Base-by-base conservation (phyloP, 2,329 filamentous ascomycete species). In the Colletotrichum destructivum region DNA sequence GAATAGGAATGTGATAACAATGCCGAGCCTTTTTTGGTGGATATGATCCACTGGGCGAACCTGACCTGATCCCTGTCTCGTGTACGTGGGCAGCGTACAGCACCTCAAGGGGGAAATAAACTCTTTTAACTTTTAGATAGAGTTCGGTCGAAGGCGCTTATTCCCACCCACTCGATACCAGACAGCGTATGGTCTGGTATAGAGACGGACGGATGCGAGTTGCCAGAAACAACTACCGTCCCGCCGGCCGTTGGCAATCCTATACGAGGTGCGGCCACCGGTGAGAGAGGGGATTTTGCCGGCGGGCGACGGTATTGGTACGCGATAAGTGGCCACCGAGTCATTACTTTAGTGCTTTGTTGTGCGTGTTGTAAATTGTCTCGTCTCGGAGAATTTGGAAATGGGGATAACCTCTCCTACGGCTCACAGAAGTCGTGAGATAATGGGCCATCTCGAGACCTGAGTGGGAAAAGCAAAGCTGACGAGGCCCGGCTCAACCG, bases 71-170 rank as follows among this genome's bases (percentile, higher is more conserved):
- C 65, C 65, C 40, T 67, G 65, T 67, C 46, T 44, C 12, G 31
- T 38, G 31, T 21, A 31, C 60, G 21, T 51, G 26, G 35, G 11
- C 38, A 18, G 44, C 31, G 13, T 56, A 40, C 56, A 44, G 62
- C 16, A 16, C 46, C 42, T 66, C 3, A 23, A 52, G 12, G 23
- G 23, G 44, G 54, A 69, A 71, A 63, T 69, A 69, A 69, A 71
- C 65, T 71, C 69, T 71, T 71, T 71, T 63, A 49, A 51, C 69
- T 71, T 69, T 60, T 11, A 49, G 59, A 71, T 69, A 69, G 65
- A 55, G 57, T 69, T 69, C 26, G 64, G 64, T 21, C 44, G 38
- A 51, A 21, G 59, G 63, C 69, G 69, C 69, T 71, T 69, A 63
- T 54, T 63, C 38, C 31, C 38, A 44, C 47, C 46, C 21, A 57